phyloP scores from a whole-genome alignment of 2,329 filamentous ascomycete genomes.

The Epichloe glyceriae region DNA sequence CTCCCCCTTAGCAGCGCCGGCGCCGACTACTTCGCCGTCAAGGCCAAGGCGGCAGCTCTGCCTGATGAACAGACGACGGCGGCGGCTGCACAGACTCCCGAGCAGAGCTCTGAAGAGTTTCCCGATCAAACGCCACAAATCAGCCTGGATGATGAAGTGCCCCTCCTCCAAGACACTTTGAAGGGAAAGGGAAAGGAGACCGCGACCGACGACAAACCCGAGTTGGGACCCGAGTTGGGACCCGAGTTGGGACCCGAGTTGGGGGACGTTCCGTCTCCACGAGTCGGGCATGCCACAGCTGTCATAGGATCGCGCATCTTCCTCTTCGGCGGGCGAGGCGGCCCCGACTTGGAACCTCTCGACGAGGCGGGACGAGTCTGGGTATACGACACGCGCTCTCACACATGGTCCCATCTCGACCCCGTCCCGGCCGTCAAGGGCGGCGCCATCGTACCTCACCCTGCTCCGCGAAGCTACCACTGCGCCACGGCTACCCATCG shows the following conservation, averaged over 20 bases:
- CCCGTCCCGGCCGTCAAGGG: constrained; percentile 36
- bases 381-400: constrained; percentile 55
- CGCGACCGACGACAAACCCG: constrained; percentile 14
- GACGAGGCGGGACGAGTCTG: constrained; percentile 65
- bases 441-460: constrained; percentile 29
- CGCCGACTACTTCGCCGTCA: constrained; percentile 47
- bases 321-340: constrained; percentile 68
- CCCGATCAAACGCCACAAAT: constrained; percentile 14
- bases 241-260: constrained; percentile 14
- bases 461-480: constrained; percentile 60
- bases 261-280: constrained; percentile 45
- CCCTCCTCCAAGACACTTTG: constrained; percentile 20
- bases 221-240: constrained; percentile 16
- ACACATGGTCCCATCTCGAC: constrained; percentile 51
- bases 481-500: constrained; percentile 43
- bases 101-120: neutral
- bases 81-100: constrained; percentile 5
- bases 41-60: constrained; percentile 29
- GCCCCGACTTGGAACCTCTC: constrained; percentile 53
- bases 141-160: constrained; percentile 30
- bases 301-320: constrained; percentile 60
- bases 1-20: constrained; percentile 44
- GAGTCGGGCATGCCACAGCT: constrained; percentile 61
- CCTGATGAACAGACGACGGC: constrained; percentile 1
- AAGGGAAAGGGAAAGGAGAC: constrained; percentile 28